These are phyloP conservation scores for Globisporangium recalcitrans DNA, from an alignment of 352 stramenopile species.

Conservation along the genomic window DNA sequence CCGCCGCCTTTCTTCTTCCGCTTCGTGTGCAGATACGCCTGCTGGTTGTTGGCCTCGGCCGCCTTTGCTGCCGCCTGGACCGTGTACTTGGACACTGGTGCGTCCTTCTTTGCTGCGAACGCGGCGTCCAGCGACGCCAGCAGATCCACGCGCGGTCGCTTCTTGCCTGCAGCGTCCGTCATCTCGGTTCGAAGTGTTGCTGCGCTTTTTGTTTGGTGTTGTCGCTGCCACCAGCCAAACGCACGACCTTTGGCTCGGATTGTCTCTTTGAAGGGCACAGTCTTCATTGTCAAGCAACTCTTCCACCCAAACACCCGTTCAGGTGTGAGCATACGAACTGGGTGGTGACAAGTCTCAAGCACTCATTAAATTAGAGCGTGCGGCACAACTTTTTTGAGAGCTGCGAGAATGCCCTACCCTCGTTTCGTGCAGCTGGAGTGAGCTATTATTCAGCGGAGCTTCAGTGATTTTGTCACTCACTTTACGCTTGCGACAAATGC, in stretches of 20 bases:
- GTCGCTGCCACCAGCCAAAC: neutral
- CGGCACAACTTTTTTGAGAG: no score
- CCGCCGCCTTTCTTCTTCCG: constrained; percentile 32
- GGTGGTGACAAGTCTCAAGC: no score
- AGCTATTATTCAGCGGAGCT: neutral
- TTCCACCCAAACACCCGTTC: neutral
- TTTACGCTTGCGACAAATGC: neutral
- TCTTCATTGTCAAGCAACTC: neutral
- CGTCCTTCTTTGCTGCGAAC: constrained; percentile 38
- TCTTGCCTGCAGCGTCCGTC: constrained; percentile 33
- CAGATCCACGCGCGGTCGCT: constrained; percentile 65
- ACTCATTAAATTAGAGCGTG: no score
- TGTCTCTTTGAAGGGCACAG: neutral
- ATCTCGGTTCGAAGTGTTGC: constrained; percentile 9
- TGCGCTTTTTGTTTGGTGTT: neutral
- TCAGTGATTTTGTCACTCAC: neutral
- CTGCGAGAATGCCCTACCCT: no score
- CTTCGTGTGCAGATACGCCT: constrained; percentile 68
- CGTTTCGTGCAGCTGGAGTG: no score
- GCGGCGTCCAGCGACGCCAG: constrained; percentile 70
- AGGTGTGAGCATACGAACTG: no score
- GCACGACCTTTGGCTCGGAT: neutral
- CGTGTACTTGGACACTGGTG: constrained; percentile 61
- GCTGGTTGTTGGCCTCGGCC: constrained; percentile 35
- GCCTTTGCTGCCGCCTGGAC: constrained; percentile 38